Percentiles rank a stretch among this genome's conserved stretches.
phyloP scores from a whole-genome alignment of 352 stramenopile genomes.

The Blastocystis hominis region DNA sequence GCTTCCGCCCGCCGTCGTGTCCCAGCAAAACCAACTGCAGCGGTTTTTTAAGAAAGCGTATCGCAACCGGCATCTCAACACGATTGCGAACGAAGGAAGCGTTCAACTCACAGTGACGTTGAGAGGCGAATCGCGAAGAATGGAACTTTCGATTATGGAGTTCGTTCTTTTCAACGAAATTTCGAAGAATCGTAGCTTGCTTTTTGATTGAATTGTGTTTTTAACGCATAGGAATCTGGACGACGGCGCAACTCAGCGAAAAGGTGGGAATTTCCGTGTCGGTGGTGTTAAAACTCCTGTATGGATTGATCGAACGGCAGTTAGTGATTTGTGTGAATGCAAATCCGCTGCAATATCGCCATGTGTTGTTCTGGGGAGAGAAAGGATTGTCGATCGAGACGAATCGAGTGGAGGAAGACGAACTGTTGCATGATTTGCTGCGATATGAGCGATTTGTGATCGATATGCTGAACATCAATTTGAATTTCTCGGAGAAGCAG shows the following conservation, averaged over 20 bases:
- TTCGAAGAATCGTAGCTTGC: neutral
- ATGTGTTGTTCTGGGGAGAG: neutral
- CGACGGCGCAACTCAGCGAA: neutral
- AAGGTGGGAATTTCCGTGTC: neutral
- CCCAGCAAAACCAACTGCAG: neutral
- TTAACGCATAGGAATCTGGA: neutral
- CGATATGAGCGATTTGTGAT: neutral
- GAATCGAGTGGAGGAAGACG: neutral
- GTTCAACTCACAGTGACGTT: neutral
- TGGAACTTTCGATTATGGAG: neutral
- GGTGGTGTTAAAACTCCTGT: neutral
- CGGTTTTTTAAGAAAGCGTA: neutral
- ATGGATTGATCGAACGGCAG: neutral
- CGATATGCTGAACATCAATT: neutral
- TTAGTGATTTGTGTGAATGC: neutral
- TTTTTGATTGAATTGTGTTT: neutral
- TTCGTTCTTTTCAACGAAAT: neutral
- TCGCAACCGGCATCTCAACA: neutral
- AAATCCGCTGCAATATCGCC: neutral
- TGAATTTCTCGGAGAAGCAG: neutral
- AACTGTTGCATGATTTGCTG: neutral
- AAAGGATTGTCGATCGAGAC: neutral
- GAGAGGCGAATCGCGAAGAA: neutral
- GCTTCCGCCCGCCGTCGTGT: neutral
- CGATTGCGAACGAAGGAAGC: neutral